These are phyloP conservation scores for Xerocomus minutiporus DNA, from an alignment of 1,284 basidiomycete genomes.

Conservation along the genomic window DNA sequence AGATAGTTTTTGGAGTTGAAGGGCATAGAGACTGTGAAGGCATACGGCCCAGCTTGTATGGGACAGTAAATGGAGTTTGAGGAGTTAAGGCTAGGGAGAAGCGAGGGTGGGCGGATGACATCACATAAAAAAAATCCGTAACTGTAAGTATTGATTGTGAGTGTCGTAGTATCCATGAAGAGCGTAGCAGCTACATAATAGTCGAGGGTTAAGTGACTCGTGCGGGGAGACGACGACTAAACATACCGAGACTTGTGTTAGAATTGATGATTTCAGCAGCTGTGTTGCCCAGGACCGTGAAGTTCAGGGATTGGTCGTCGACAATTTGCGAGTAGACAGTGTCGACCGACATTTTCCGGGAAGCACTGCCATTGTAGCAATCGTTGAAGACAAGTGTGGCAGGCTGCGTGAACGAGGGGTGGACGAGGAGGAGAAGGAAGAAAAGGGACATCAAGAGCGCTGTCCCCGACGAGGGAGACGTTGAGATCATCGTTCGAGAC, in stretches of 20 bases:
- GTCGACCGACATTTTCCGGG: conserved; percentile 61
- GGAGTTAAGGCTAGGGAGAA: conserved; percentile 40
- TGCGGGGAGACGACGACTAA: conserved; percentile 1
- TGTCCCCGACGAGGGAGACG: conserved; percentile 1
- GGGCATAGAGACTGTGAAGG: conserved; percentile 73
- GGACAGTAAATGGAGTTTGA: conserved; percentile 64
- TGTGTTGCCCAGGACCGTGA: conserved; percentile 61
- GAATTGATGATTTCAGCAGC: conserved; percentile 57
- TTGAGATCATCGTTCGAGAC: conserved; percentile 22
- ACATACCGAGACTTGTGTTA: conserved; percentile 58
- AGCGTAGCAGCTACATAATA: conserved; percentile 60
- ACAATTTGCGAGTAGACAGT: conserved; percentile 73
- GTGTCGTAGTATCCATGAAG: conserved; percentile 75
- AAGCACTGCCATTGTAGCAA: conserved; percentile 53
- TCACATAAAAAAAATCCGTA: conserved; percentile 74
- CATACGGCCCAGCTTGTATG: conserved; percentile 70
- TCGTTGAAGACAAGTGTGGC: conserved; percentile 51
- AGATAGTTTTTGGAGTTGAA: conserved; percentile 69
- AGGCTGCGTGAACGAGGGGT: conserved; percentile 41
- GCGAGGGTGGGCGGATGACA: conserved; percentile 69
- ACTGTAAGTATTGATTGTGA: conserved; percentile 71
- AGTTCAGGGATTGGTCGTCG: conserved; percentile 51
- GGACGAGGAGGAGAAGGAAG: conserved; percentile 20
- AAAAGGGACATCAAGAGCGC: conserved; percentile 6
- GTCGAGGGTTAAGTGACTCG: conserved; percentile 1